Percentiles rank a stretch among this genome's conserved stretches.
Conservation (phyloP, 192 early-diverging fungal genomes). For the Cetraspora pellucida region DNA sequence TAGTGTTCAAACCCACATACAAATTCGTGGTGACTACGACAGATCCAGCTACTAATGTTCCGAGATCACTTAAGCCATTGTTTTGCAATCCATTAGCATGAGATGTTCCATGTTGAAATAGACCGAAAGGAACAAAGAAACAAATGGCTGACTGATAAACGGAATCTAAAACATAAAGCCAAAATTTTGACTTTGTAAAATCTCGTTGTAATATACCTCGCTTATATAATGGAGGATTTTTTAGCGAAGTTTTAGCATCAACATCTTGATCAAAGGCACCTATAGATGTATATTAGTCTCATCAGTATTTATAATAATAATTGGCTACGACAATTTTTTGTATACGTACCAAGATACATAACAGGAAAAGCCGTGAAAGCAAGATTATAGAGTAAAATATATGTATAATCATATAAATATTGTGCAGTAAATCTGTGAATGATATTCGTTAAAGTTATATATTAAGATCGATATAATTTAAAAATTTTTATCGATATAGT, state of each 20-base stretch:
- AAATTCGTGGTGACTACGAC: conserved; percentile 77
- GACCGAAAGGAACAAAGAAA: conserved; percentile 66
- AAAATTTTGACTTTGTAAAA: conserved; percentile 77
- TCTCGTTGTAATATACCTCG: conserved; percentile 70
- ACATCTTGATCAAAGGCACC: conserved; percentile 89
- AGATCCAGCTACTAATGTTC: conserved; percentile 72
- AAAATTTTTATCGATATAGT: too few species aligned
- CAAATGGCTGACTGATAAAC: conserved; percentile 73
- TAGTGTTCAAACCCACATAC: conserved; percentile 74
- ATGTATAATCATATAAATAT: conserved; percentile 85
- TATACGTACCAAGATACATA: conserved; percentile 53
- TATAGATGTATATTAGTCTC: conserved; percentile 16
- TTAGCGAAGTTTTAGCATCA: conserved; percentile 61
- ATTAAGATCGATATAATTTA: too few species aligned
- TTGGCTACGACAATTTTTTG: too few species aligned
- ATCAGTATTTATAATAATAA: conserved; percentile 1
- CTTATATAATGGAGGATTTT: conserved; percentile 79
- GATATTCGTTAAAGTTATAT: too few species aligned
- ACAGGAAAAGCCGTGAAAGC: conserved; percentile 85
- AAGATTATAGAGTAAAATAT: conserved; percentile 86
- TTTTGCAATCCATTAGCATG: conserved; percentile 47
- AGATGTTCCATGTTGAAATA: conserved; percentile 52
- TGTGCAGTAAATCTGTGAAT: conserved; percentile 67
- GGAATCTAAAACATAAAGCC: conserved; percentile 70
- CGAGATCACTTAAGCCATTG: conserved; percentile 69